Conservation (phyloP, 768 basidiomycete species). For the Lepiota venenata region DNA sequence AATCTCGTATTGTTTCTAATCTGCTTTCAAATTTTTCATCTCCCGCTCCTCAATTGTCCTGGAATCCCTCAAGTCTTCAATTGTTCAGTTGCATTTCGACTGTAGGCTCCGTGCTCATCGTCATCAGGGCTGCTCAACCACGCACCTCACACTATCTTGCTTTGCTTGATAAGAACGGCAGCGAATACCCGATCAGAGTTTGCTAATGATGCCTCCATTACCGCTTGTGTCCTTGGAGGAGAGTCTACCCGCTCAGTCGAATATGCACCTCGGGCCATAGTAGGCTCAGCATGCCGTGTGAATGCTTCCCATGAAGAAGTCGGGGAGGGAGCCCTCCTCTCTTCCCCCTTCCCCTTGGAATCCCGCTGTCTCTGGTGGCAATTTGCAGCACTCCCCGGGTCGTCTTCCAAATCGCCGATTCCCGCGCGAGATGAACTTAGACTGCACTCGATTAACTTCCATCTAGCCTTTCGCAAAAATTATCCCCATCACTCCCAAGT, state of each 20-base stretch:
- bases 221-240: not conserved
- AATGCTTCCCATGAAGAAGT: slow-evolving; percentile 1
- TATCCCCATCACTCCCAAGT: not conserved
- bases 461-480: not conserved
- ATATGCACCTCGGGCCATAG: not conserved
- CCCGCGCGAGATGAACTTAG: not conserved
- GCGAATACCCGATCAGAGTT: slow-evolving; percentile 7
- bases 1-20: not conserved
- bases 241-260: not conserved
- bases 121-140: not conserved
- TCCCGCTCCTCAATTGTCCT: too few relatives aligned
- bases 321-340: not conserved
- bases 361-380: not conserved
- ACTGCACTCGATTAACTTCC: not conserved
- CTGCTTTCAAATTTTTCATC: not conserved
- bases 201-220: not conserved
- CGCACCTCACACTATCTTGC: not conserved
- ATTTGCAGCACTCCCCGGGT: not conserved
- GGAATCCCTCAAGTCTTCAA: not conserved
- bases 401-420: not conserved
- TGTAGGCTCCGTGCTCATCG: not conserved
- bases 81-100: not conserved
- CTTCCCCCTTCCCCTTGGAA: too few relatives aligned
- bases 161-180: not conserved
- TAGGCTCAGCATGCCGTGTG: not conserved